Base-by-base conservation (phyloP, 495 filamentous ascomycete genomes). In the Annulohypoxylon bovei region DNA sequence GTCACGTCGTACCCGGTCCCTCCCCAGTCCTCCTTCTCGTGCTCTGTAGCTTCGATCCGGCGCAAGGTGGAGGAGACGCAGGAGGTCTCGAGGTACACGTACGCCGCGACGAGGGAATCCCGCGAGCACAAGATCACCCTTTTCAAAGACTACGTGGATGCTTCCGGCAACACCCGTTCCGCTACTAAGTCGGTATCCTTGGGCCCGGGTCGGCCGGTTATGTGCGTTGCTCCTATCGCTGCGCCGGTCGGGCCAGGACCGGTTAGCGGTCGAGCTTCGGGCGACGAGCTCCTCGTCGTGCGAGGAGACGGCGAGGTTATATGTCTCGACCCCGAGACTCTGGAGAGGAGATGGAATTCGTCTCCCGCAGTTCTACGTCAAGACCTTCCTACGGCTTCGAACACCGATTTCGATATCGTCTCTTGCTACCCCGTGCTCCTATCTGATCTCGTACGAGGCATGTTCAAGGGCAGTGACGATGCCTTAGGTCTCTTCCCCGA, bases 1-100 rank as follows among this genome's bases (percentile, higher is more conserved):
- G 83, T 95, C 25, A 92, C 93, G 12, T 95, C 93, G 1, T 96
- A 97, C 75, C 91, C 93, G 22, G 82, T 97, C 54, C 92, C 93
- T 40, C 93, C 94, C 18, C 88, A 95, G 74, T 88, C 91, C 9
- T 86, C 84, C 40, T 91, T 97, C 75, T 90, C 91, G 59, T 93
- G 92, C 70, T 83, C 91, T 40, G 89, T 93, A 62, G 90, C 84
- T 78, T 96, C 93, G 6, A 78, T 95, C 35, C 88, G 92, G 76
- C 86, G 82, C 67, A 88, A 88, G 77, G 69, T 83, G 14, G 76
- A 82, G 11, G 79, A 80, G 23, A 82, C 82, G 30, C 82, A 81
- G 33, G 79, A 81, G n/a, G 80, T 89, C 4, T 85, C 84, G 58
- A 87, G 94, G 65, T 88, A 90, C 63, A 97, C 93, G 1, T 97